Conservation (phyloP, 2,329 filamentous ascomycete species). For the Penicillium thymicola region DNA sequence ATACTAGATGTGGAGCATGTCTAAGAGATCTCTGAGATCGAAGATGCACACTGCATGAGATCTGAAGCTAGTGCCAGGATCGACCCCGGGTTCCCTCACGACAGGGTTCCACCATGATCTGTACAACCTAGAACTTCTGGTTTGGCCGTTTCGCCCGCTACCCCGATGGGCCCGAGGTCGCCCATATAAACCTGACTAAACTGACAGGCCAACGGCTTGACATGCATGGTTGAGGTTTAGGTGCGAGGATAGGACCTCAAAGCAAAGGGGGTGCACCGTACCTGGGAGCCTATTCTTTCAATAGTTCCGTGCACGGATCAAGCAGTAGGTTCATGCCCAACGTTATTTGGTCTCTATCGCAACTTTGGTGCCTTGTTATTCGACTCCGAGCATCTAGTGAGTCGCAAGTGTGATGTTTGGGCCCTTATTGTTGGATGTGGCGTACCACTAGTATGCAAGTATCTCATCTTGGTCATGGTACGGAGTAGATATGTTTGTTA, state of each 20-base stretch:
- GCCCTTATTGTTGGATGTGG: neutral
- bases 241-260: slow-evolving; percentile 5
- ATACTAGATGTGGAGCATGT: neutral
- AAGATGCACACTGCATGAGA: slow-evolving; percentile 18
- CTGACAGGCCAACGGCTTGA: slow-evolving; percentile 10
- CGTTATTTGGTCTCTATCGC: neutral
- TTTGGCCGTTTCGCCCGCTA: slow-evolving; percentile 6
- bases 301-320: slow-evolving; percentile 27
- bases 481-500: neutral
- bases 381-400: neutral
- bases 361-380: neutral
- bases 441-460: slow-evolving; percentile 2
- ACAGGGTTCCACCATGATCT: slow-evolving; percentile 7
- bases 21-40: slow-evolving; percentile 19
- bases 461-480: neutral
- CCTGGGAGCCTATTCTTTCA: slow-evolving; percentile 6
- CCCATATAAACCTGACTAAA: neutral
- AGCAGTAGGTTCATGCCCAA: slow-evolving; percentile 3
- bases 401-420: slow-evolving; percentile 10
- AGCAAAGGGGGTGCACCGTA: neutral
- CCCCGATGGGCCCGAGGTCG: neutral
- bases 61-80: slow-evolving; percentile 21
- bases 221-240: slow-evolving; percentile 21
- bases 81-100: slow-evolving; percentile 6
- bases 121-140: neutral